Evolutionary conservation across 2,329 filamentous ascomycete species (phyloP), one percentile per base, ranked within the genome.

Genomic region (Nannizziopsis arthrosporioides): DNA sequence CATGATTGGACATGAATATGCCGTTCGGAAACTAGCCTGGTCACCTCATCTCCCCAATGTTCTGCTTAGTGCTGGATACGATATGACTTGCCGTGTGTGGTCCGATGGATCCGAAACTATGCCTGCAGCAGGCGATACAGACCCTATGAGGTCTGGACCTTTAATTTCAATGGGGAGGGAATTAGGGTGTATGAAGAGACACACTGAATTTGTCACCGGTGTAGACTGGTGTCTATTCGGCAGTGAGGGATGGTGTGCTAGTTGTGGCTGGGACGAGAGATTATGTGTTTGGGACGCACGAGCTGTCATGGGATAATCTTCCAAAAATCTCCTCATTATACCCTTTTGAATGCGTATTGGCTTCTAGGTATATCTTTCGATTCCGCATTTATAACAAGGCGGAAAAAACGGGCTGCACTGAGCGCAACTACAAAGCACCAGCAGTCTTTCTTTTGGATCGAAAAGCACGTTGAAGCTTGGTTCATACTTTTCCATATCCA

Each of bases 181-280:
- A 65, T 69, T 94, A 57, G 89, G 88, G 2, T 69, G 87, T 35
- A 95, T 98, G 89, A 88, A 85, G 49, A 71, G 80, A 14, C 92
- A 98, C 65, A 95, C 90, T 0, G 92, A 98, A 69, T 98, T 98
- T 59, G 88, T 84, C 8, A 94, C 88, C 2, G 92, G 92, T 6
- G 85, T 96, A 0, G 92, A 98, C 64, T 98, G 93, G 92, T 98
- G 92, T 68, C 67, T 98, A 39, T 98, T 98, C 65, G 92, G 92
- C 3, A 84, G 80, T 18, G 89, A 94, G 54, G 92, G 92, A 4
- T 98, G 92, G 92, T 89, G 89, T 56, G 89, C 92, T 1, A 93
- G 85, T 53, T 85, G 84, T 1, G 89, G 87, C 0, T 98, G 92
- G 92, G 92, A 98, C 60, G 88, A 95, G 69, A 77, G 81, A 57